Evolutionary conservation across 495 filamentous ascomycete species (phyloP), one percentile per base, ranked within the genome.

Genomic region (Parathielavia hyrcaniae): DNA sequence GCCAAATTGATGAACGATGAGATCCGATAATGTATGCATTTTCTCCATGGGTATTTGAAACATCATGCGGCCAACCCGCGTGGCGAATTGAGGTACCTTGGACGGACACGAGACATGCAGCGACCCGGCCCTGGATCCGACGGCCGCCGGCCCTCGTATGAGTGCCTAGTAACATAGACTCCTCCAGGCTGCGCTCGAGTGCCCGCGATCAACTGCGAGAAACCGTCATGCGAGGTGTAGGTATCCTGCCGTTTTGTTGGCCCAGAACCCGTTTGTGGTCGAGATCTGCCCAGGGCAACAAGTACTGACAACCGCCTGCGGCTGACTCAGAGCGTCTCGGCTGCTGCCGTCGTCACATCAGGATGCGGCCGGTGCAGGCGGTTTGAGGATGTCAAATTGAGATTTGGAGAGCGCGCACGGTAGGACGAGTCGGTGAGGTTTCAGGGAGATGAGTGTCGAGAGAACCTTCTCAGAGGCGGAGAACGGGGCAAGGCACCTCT

Each of bases 11-110:
- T 51, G 49, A n/a, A 52, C 34, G n/a, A n/a, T 40, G 49, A 53
- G 39, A 53, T 53, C 38, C 30, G 50, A 53, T 34, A n/a, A 20
- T 53, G 50, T 36, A 34, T 34, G 50, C 50, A 30, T 14, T 16
- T 19, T 6, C 8, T 36, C 50, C 6, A 26, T 22, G 26, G 6
- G 2, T 53, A 38, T 43, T 53, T 43, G 9, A 41, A 40, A 41
- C 22, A 32, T 39, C 4, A 41, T 17, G 26, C 7, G 14, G 1
- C 14, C 49, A 26, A 6, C 35, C 22, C 13, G 17, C 7, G 13
- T 34, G 20, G 23, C n/a, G 26, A 49, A 17, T 38, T 30, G 26
- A 30, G n/a, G 45, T 30, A 30, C 26, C 2, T 30, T 30, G 3
- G 6, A n/a, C n/a, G 3, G 26, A 30, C 6, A n/a, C 14, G 7